Conservation (phyloP, 2,329 filamentous ascomycete genomes). For the Xylaria sp. region DNA sequence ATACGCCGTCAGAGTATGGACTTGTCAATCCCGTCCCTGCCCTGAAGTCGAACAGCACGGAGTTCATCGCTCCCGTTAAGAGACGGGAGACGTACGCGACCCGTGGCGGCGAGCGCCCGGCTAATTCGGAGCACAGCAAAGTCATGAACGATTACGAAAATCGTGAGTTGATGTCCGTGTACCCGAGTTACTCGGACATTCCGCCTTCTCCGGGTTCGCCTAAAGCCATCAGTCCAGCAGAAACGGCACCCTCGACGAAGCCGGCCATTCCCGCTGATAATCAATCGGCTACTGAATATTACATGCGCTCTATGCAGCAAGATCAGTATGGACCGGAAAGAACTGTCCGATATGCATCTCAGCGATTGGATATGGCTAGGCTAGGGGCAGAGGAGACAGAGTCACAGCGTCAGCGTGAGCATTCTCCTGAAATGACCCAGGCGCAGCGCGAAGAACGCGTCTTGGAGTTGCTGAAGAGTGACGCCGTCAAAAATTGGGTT, state of each 20-base stretch:
- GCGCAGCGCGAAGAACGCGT: constrained; percentile 36
- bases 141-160: constrained; percentile 53
- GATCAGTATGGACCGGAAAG: constrained; percentile 35
- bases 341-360: constrained; percentile 40
- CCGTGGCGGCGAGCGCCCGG: constrained; percentile 46
- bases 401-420: constrained; percentile 23
- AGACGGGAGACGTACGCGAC: constrained; percentile 44
- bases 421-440: constrained; percentile 24
- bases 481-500: constrained; percentile 35
- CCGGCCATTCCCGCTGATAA: too few relatives aligned
- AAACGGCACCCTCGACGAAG: too few relatives aligned
- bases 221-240: too few relatives aligned
- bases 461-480: constrained; percentile 38
- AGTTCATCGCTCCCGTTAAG: too few relatives aligned
- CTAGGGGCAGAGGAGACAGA: not conserved
- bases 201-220: constrained; percentile 54
- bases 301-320: not conserved
- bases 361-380: constrained; percentile 35
- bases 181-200: constrained; percentile 49
- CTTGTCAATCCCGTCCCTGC: too few relatives aligned
- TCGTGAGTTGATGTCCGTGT: constrained; percentile 57
- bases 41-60: too few relatives aligned
- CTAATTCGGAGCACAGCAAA: constrained; percentile 52
- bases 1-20: constrained; percentile 24
- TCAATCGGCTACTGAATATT: too few relatives aligned